These are phyloP conservation scores for Hypericum androsaemum DNA, from an alignment of 345 rosid species.

Conservation along the genomic window DNA sequence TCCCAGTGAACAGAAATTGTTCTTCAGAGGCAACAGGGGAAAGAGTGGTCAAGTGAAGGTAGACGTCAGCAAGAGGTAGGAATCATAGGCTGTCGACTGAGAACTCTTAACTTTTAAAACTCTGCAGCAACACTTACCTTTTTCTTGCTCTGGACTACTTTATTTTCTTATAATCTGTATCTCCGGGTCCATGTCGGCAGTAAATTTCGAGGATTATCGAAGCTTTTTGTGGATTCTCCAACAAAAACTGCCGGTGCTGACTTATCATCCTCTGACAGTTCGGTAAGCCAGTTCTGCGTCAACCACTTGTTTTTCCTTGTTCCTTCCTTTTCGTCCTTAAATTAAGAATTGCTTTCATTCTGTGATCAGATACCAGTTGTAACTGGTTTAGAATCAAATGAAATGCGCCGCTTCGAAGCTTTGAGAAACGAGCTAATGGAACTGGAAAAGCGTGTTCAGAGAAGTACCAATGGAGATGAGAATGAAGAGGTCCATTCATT, in stretches of 20 bases:
- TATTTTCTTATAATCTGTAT: constrained; percentile 1
- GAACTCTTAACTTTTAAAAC: constrained; percentile 9
- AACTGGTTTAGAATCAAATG: constrained; percentile 44
- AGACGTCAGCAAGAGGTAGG: constrained; percentile 48
- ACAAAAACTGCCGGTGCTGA: constrained; percentile 31
- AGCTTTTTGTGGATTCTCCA: constrained; percentile 33
- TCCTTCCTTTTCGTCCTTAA: background rate
- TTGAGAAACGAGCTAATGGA: constrained; percentile 82
- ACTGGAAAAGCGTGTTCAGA: constrained; percentile 84
- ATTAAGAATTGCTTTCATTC: background rate
- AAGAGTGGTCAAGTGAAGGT: constrained; percentile 19
- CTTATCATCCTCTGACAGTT: constrained; percentile 20
- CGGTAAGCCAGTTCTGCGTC: constrained; percentile 22
- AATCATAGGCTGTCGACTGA: constrained; percentile 8
- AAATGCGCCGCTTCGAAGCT: constrained; percentile 65
- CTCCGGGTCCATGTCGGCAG: constrained; percentile 24
- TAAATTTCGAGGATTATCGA: constrained; percentile 55
- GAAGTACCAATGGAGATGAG: constrained; percentile 54
- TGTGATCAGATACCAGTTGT: background rate
- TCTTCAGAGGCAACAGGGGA: constrained; percentile 31
- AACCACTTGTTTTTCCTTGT: constrained; percentile 12
- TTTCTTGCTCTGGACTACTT: constrained; percentile 6
- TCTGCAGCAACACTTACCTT: constrained; percentile 8
- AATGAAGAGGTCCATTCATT: constrained; percentile 47
- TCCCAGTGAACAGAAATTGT: constrained; percentile 31